Evolutionary conservation across 1,139 yeast genomes (phyloP), one percentile per base, ranked within the genome.

Genomic region (Ashbya aceris): DNA sequence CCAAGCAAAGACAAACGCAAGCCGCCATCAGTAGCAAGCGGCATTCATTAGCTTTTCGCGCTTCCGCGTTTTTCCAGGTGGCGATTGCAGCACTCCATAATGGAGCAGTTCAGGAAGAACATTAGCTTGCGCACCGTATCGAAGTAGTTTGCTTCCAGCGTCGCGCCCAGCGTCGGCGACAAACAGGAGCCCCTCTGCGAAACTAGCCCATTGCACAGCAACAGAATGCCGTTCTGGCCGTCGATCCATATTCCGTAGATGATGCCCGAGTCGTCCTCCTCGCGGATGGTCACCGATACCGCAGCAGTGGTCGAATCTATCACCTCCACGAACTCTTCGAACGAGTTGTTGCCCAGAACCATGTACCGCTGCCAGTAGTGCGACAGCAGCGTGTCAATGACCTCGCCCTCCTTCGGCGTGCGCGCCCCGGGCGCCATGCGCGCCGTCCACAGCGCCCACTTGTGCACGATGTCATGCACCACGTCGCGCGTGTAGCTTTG

Each of bases 241-340:
- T 55, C 58, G 11, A 52, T 17, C 58, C 58, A 55, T 3, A 49
- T 32, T 6, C 56, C 57, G 31, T 49, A 43, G 20, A 34, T 14
- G 5, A 34, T 34, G 4, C 29, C n/a, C 11, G 29, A 20, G 13
- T 23, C 12, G n/a, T 23, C 12, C 3, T 3, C n/a, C 12, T 34
- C 37, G 17, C n/a, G 12, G 35, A 11, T 32, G 17, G 6, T 5
- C 11, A 29, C 31, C 20, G 17, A 14, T 8, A 34, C 37, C 12
- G 11, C 11, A 20, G 27, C 37, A 4, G 37, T 34, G 5, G 37
- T 34, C 10, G n/a, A 23, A 20, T 34, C 37, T 6, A 34, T 34
- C 27, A 9, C 29, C 8, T 34, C 37, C 7, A 34, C 37, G 14
- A 34, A 34, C 6, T 34, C 37, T 20, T 34, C 37, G 8, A 34